Conservation (phyloP, 2,329 filamentous ascomycete species). For the Ophiostoma novo-ulmi region DNA sequence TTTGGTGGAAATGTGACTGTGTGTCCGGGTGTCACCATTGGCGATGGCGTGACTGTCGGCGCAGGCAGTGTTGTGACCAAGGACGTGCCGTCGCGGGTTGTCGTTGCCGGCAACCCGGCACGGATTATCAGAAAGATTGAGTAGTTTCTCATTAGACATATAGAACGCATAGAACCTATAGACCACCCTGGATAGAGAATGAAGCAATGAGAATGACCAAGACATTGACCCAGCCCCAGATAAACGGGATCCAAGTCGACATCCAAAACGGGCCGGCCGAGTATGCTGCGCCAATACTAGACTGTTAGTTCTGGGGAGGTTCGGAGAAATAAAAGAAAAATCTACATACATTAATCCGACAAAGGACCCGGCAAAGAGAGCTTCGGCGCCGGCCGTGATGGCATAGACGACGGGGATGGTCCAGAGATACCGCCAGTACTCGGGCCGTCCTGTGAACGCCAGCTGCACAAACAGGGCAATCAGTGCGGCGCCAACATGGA, state of each 20-base stretch:
- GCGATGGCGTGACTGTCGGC: constrained; percentile 66
- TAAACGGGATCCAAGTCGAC: constrained; percentile 90
- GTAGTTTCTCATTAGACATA: background rate
- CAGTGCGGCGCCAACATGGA: constrained; percentile 66
- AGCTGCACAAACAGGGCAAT: constrained; percentile 70
- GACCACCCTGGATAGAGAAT: constrained; percentile 85
- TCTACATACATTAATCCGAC: constrained; percentile 68
- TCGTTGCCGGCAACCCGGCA: constrained; percentile 64
- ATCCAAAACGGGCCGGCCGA: constrained; percentile 77
- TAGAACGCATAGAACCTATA: constrained; percentile 44
- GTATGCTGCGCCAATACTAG: constrained; percentile 73
- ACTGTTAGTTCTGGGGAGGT: background rate
- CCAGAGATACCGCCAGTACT: constrained; percentile 61
- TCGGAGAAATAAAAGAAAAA: background rate
- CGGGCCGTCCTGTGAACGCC: constrained; percentile 43
- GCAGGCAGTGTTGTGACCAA: constrained; percentile 82
- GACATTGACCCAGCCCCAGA: constrained; percentile 82
- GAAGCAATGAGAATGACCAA: constrained; percentile 78
- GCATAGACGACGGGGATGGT: constrained; percentile 66
- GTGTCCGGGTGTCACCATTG: constrained; percentile 72
- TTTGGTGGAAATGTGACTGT: constrained; percentile 67
- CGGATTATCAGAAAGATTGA: constrained; percentile 45
- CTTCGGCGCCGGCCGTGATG: constrained; percentile 68
- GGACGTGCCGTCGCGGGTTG: constrained; percentile 58
- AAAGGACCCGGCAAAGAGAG: constrained; percentile 71